phyloP scores from a whole-genome alignment of 768 basidiomycete species.

The Candolleomyces aberdarensis region DNA sequence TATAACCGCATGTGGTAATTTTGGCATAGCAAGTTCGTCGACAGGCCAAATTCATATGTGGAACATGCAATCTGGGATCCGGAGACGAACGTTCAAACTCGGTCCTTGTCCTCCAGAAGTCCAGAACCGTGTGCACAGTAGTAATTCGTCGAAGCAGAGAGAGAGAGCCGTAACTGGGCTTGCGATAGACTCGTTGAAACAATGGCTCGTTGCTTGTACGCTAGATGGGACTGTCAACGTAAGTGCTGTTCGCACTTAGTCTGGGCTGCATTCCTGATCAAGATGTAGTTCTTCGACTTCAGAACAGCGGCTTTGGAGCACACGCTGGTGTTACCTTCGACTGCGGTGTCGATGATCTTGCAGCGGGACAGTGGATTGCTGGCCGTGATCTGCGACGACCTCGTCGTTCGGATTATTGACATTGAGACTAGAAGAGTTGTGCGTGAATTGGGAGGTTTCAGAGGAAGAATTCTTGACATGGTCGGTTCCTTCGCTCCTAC shows the following conservation, averaged over 20 bases:
- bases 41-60: conserved; percentile 83
- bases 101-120: conserved; percentile 60
- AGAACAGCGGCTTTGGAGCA: conserved; percentile 76
- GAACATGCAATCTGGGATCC: conserved; percentile 95
- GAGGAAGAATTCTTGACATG: conserved; percentile 83
- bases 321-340: conserved; percentile 63
- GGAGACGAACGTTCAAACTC: conserved; percentile 72
- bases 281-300: conserved; percentile 90
- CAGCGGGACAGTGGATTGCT: conserved; percentile 86
- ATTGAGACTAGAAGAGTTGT: conserved; percentile 87
- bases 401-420: conserved; percentile 81
- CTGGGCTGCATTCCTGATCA: neutral
- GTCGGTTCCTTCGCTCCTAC: conserved; percentile 40
- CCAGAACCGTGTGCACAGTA: conserved; percentile 38
- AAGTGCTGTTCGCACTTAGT: conserved; percentile 24
- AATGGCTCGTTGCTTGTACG: conserved; percentile 77
- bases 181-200: conserved; percentile 83
- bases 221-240: conserved; percentile 89
- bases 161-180: conserved; percentile 74
- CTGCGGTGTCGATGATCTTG: conserved; percentile 65
- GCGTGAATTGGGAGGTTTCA: conserved; percentile 82
- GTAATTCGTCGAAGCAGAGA: conserved; percentile 33
- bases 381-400: conserved; percentile 83
- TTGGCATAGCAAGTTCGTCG: conserved; percentile 82
- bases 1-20: conserved; percentile 94